Conservation (phyloP, 2,329 filamentous ascomycete species). For the Ophiostoma quercus region DNA sequence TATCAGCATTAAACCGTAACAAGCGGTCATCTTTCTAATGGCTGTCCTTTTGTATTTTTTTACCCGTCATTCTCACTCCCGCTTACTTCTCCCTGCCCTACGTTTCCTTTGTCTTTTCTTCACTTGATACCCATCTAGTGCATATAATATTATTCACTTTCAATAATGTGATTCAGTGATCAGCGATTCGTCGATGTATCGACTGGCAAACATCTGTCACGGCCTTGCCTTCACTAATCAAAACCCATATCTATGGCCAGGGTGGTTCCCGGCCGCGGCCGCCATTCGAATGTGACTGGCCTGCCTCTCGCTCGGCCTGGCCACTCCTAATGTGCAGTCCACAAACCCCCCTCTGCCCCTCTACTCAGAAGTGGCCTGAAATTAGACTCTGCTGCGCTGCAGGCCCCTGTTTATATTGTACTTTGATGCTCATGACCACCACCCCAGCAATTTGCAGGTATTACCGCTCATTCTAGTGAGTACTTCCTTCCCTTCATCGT, state of each 20-base stretch:
- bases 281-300: background rate
- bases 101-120: background rate
- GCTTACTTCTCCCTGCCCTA: background rate
- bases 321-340: background rate
- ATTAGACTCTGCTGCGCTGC: background rate
- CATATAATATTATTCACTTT: slow-evolving; percentile 20
- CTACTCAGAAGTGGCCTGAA: background rate
- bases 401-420: background rate
- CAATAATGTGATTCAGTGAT: background rate
- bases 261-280: background rate
- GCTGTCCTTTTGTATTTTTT: background rate
- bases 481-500: too few relatives aligned
- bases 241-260: too few relatives aligned
- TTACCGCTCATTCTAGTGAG: too few relatives aligned
- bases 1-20: background rate
- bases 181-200: background rate
- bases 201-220: background rate
- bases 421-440: too few relatives aligned
- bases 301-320: background rate
- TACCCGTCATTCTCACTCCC: background rate
- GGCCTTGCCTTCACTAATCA: too few relatives aligned
- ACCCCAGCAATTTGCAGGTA: too few relatives aligned
- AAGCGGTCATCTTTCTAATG: background rate
- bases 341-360: background rate
- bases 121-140: slow-evolving; percentile 23